Conservation (phyloP, 75 land plant species). For the Azolla pinnata region DNA sequence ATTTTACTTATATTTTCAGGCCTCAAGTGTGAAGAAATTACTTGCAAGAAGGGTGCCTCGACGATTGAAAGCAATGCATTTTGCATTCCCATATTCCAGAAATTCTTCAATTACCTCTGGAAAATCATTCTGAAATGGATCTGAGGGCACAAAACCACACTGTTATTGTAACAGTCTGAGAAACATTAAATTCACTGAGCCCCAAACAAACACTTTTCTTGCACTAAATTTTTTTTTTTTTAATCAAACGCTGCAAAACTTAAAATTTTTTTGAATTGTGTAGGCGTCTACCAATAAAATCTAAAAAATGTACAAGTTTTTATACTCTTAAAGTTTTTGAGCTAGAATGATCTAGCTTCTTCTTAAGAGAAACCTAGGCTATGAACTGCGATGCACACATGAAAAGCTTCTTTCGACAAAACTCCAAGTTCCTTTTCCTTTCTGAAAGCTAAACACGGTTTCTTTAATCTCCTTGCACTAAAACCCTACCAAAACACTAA, state of each 20-base stretch:
- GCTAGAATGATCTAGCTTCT: too few relatives aligned
- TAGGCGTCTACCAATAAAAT: too few relatives aligned
- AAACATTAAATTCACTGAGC: neutral
- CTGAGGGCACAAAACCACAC: constrained; percentile 18
- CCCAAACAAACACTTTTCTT: neutral
- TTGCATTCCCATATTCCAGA: constrained; percentile 79
- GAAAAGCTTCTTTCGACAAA: too few relatives aligned
- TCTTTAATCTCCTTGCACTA: too few relatives aligned
- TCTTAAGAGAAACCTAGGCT: too few relatives aligned
- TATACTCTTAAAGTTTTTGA: too few relatives aligned
- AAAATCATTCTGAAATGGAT: constrained; percentile 88
- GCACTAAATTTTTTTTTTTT: too few relatives aligned
- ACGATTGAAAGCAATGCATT: constrained; percentile 89
- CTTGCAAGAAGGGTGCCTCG: constrained; percentile 94
- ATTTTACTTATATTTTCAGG: neutral
- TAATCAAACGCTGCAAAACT: neutral
- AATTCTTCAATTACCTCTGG: constrained; percentile 97
- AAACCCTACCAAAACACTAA: neutral
- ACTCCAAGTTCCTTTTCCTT: too few relatives aligned
- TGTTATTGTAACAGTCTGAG: neutral
- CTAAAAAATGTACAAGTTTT: neutral
- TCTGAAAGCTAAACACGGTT: too few relatives aligned
- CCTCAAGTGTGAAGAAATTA: constrained; percentile 6
- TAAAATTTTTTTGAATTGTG: neutral
- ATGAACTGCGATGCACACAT: too few relatives aligned